These are phyloP conservation scores for Diddensiella transvaalensis DNA, from an alignment of 805 yeast genomes.

Conservation along the genomic window DNA sequence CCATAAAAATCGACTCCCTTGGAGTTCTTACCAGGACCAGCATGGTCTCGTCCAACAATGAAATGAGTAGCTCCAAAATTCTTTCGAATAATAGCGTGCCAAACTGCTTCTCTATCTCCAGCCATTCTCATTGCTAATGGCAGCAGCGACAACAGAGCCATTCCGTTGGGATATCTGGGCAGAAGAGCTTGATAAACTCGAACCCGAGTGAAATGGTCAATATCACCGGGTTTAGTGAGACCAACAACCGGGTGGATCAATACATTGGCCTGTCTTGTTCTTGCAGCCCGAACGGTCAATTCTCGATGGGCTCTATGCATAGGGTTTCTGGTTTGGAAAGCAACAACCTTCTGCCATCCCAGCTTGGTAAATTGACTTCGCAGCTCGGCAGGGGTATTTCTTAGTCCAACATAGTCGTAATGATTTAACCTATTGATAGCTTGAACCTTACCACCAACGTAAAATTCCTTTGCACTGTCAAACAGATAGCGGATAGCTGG, in stretches of 20 bases:
- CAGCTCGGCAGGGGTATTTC: slow-evolving; percentile 88
- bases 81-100: slow-evolving; percentile 97
- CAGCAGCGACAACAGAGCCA: slow-evolving; percentile 81
- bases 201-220: slow-evolving; percentile 96
- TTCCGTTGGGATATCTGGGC: slow-evolving; percentile 90
- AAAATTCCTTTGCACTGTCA: slow-evolving; percentile 74
- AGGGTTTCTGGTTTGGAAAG: slow-evolving; percentile 97
- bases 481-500: slow-evolving; percentile 79
- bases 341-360: slow-evolving; percentile 87
- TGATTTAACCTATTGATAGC: slow-evolving; percentile 83
- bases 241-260: slow-evolving; percentile 97
- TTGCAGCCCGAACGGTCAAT: slow-evolving; percentile 94
- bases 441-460: slow-evolving; percentile 83
- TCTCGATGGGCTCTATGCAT: slow-evolving; percentile 99
- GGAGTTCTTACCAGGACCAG: slow-evolving; percentile 90
- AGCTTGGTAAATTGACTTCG: slow-evolving; percentile 76
- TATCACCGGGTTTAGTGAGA: slow-evolving; percentile 94
- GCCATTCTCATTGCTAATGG: slow-evolving; percentile 99
- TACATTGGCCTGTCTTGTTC: slow-evolving; percentile 80
- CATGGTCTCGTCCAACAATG: slow-evolving; percentile 97
- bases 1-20: slow-evolving; percentile 93
- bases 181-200: slow-evolving; percentile 90
- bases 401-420: slow-evolving; percentile 81
- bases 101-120: slow-evolving; percentile 96
- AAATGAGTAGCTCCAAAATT: slow-evolving; percentile 96